phyloP scores from a whole-genome alignment of 225 moss, liverwort and hornwort species.

The Anthoceros angustus region DNA sequence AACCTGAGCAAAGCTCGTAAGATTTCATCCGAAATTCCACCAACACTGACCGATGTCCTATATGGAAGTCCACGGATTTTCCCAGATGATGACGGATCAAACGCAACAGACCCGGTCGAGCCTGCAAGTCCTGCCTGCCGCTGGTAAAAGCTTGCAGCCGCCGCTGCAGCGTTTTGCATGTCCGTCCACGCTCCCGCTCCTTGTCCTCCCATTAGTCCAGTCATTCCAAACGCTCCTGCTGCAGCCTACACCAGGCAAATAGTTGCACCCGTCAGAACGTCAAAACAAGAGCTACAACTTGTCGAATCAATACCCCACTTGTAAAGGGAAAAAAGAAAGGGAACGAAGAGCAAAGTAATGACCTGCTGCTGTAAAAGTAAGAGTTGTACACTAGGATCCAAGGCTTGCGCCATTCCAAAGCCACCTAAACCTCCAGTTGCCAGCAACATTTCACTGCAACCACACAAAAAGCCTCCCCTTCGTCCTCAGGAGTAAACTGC shows the following conservation, averaged over 20 bases:
- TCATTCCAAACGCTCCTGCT: conserved; percentile 93
- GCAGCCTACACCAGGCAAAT: conserved; percentile 47
- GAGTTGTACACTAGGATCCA: conserved; percentile 90
- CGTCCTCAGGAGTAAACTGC: not conserved
- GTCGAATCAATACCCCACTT: not conserved
- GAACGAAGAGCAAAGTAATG: not conserved
- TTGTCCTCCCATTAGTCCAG: conserved; percentile 83
- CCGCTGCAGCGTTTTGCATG: conserved; percentile 97
- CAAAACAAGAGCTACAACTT: not conserved
- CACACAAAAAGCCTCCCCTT: not conserved
- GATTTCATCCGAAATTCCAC: conserved; percentile 3
- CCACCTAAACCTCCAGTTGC: conserved; percentile 88
- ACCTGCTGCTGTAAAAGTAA: conserved; percentile 96
- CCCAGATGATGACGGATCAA: conserved; percentile 70
- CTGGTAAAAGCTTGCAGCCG: conserved; percentile 92
- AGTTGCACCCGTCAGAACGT: not conserved
- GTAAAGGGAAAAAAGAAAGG: not conserved
- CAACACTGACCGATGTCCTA: conserved; percentile 61
- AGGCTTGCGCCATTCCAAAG: conserved; percentile 87
- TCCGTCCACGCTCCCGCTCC: conserved; percentile 95
- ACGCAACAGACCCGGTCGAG: conserved; percentile 53
- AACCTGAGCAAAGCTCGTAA: conserved; percentile 2
- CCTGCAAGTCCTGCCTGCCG: conserved; percentile 62
- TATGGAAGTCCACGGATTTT: conserved; percentile 92
- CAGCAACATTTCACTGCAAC: conserved; percentile 79